phyloP scores from a whole-genome alignment of 225 moss, liverwort and hornwort species.

The Straminergon stramineum region DNA sequence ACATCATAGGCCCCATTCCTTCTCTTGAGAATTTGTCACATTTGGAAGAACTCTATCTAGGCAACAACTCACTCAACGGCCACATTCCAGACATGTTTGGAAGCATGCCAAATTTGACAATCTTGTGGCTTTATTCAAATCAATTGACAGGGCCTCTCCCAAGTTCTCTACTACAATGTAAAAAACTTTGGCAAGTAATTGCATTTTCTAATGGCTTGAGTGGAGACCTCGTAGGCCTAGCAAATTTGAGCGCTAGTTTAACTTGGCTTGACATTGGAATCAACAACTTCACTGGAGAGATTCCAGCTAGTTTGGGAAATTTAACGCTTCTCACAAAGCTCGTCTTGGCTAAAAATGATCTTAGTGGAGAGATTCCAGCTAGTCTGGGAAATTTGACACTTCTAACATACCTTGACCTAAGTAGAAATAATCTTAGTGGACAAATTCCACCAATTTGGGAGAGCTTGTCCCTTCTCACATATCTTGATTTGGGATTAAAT shows the following conservation, averaged over 20 bases:
- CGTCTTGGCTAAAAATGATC: fast-evolving
- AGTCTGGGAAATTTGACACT: no score
- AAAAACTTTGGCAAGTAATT: fast-evolving
- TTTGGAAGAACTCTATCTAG: neutral
- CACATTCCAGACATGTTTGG: neutral
- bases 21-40: neutral
- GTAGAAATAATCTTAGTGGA: no score
- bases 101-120: neutral
- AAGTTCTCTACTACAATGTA: fast-evolving
- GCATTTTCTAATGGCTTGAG: neutral
- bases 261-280: neutral
- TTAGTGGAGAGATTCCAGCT: no score
- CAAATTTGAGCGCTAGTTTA: fast-evolving
- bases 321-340: no score
- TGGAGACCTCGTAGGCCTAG: fast-evolving
- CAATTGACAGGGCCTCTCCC: neutral
- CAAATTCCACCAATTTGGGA: no score
- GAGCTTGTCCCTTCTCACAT: no score
- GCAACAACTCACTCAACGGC: fast-evolving
- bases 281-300: neutral
- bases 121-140: neutral
- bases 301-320: neutral
- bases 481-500: no score
- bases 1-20: neutral
- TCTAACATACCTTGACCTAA: no score